phyloP scores from a whole-genome alignment of 306 rosid genomes.

The Begonia peltatifolia region DNA sequence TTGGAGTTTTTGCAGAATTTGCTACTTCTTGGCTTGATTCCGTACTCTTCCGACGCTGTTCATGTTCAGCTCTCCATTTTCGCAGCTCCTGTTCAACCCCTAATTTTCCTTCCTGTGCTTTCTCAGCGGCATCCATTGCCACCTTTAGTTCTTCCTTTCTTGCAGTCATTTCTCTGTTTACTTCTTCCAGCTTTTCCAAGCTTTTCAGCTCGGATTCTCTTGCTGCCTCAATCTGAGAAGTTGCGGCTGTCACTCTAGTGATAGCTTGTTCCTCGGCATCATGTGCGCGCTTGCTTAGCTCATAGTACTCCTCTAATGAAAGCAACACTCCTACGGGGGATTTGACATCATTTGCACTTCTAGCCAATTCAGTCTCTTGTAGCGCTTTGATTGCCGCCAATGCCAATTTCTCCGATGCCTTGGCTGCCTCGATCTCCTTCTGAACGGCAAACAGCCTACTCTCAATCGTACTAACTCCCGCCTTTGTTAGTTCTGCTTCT shows the following conservation, averaged over 20 bases:
- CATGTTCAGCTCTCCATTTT: conserved; percentile 76
- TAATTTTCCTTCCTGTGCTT: conserved; percentile 65
- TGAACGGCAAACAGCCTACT: conserved; percentile 70
- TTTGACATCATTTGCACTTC: conserved; percentile 27
- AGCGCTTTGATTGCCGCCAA: conserved; percentile 79
- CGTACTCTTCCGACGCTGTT: conserved; percentile 50
- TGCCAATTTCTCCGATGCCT: conserved; percentile 72
- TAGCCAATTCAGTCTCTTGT: conserved; percentile 61
- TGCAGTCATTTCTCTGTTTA: conserved; percentile 48
- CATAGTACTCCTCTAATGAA: conserved; percentile 74
- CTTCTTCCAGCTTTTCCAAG: conserved; percentile 65
- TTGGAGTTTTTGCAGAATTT: conserved; percentile 41
- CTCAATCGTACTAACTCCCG: conserved; percentile 62
- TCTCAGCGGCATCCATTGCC: conserved; percentile 81
- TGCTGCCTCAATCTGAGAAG: conserved; percentile 53
- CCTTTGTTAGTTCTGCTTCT: conserved; percentile 80
- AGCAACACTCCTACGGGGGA: conserved; percentile 53
- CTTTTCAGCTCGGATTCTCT: conserved; percentile 59
- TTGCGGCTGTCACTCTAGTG: conserved; percentile 48
- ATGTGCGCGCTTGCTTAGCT: conserved; percentile 72
- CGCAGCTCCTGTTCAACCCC: conserved; percentile 44
- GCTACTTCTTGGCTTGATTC: conserved; percentile 36
- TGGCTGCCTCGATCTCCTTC: conserved; percentile 85
- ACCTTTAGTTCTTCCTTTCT: conserved; percentile 49
- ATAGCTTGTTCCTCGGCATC: conserved; percentile 85